Conservation (phyloP, 2,329 filamentous ascomycete genomes). For the Celoporthe dispersa region DNA sequence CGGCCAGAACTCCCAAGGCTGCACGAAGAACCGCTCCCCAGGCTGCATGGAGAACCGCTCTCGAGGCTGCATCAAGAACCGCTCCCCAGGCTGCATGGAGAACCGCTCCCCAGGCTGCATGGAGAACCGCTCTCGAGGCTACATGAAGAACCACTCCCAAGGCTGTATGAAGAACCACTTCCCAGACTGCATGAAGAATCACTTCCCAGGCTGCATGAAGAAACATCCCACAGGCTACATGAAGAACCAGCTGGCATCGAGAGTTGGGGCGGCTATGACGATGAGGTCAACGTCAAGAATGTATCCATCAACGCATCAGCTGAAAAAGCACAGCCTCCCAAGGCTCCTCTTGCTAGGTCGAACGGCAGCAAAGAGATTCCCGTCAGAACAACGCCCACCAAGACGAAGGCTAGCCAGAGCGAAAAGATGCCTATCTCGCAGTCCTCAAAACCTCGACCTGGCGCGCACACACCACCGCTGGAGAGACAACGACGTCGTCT, state of each 20-base stretch:
- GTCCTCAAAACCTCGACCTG: slow-evolving; percentile 1
- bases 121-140: not conserved
- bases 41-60: not conserved
- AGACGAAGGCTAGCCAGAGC: slow-evolving; percentile 1
- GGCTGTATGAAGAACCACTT: not conserved
- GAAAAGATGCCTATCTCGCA: slow-evolving; percentile 8
- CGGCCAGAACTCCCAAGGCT: not conserved
- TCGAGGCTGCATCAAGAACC: not conserved
- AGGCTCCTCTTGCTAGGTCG: not conserved
- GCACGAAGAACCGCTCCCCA: not conserved
- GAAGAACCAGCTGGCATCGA: not conserved
- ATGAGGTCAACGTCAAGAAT: not conserved
- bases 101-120: not conserved
- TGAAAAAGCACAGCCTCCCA: not conserved
- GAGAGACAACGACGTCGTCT: slow-evolving; percentile 27
- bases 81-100: not conserved
- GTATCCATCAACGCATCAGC: not conserved
- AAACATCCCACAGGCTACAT: not conserved
- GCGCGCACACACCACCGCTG: slow-evolving; percentile 15
- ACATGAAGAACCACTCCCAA: not conserved
- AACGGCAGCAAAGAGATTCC: not conserved
- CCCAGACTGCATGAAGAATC: not conserved
- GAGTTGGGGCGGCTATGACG: not conserved
- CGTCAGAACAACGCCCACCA: not conserved
- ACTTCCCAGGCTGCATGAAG: too few relatives aligned